Evolutionary conservation across 805 yeast genomes (phyloP).

Genomic region (Limtongia smithiae): DNA sequence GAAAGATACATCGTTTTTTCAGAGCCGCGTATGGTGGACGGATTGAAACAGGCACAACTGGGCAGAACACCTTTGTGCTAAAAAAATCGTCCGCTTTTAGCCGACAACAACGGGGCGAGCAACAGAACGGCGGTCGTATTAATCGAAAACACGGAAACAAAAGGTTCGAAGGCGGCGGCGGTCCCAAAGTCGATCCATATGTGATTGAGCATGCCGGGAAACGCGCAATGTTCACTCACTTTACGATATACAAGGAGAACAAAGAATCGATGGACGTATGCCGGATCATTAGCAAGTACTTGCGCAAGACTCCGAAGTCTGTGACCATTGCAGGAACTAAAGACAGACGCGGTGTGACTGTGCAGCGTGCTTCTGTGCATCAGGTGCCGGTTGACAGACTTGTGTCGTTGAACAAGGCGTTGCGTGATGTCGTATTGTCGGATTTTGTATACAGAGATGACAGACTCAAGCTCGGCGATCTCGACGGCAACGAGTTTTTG

Average conservation of each 20-base stretch:
- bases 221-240: constrained; percentile 62
- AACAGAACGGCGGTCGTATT: neutral
- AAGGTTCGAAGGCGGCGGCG: neutral
- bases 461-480: constrained; percentile 71
- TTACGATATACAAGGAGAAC: constrained; percentile 85
- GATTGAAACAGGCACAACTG: constrained; percentile 76
- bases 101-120: neutral
- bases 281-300: constrained; percentile 61
- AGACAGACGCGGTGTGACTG: constrained; percentile 93
- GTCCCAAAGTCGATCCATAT: constrained; percentile 4
- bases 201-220: constrained; percentile 47
- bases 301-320: constrained; percentile 67
- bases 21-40: constrained; percentile 69
- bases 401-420: constrained; percentile 66
- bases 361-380: constrained; percentile 70
- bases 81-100: constrained; percentile 36
- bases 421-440: constrained; percentile 77
- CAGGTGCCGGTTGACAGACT: constrained; percentile 71
- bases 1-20: constrained; percentile 70
- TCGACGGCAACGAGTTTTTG: constrained; percentile 82
- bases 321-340: constrained; percentile 92
- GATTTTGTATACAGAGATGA: constrained; percentile 64
- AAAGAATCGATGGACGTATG: constrained; percentile 98
- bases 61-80: constrained; percentile 60
- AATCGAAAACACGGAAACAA: neutral